A percentile compares a stretch with the other conserved stretches of the same genome.
Conservation (phyloP, 208 protist species). For the Trichomonas vaginalis region DNA sequence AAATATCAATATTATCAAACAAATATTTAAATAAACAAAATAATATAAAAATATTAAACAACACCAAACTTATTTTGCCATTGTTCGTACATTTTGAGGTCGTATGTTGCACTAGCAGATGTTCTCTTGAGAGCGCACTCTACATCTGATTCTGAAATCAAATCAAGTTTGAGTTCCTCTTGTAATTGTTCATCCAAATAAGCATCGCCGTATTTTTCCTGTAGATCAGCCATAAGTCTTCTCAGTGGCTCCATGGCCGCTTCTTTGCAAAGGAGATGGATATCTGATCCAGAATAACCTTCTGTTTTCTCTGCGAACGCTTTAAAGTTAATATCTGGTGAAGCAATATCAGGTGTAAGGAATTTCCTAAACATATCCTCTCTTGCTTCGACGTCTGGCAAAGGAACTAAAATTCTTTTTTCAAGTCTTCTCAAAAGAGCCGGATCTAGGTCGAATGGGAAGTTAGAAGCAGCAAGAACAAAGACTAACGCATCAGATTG, state of each 20-base stretch:
- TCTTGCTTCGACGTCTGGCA: conserved; percentile 20
- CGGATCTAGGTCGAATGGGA: conserved; percentile 40
- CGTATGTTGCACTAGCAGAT: background rate
- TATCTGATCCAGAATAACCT: conserved; percentile 31
- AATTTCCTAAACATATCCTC: conserved; percentile 1
- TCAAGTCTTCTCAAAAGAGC: conserved; percentile 36
- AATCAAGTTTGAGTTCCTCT: background rate
- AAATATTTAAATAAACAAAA: background rate
- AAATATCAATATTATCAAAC: background rate
- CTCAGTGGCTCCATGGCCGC: conserved; percentile 35
- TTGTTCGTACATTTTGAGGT: background rate
- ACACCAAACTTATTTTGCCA: conserved; percentile 18
- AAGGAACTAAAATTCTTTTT: conserved; percentile 34
- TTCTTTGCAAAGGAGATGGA: conserved; percentile 33
- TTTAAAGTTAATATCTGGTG: background rate
- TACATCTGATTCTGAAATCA: background rate
- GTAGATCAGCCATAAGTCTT: background rate
- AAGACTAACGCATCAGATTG: conserved; percentile 27
- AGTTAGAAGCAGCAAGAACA: conserved; percentile 37
- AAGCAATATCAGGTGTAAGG: background rate
- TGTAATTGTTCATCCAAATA: background rate
- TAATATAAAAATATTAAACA: background rate
- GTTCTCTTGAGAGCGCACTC: background rate
- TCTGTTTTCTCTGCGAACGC: conserved; percentile 24
- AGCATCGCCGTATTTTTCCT: background rate